A percentile compares a stretch with the other conserved stretches of the same genome.
Conservation (phyloP, 495 filamentous ascomycete species). For the Penicillium arizonense region DNA sequence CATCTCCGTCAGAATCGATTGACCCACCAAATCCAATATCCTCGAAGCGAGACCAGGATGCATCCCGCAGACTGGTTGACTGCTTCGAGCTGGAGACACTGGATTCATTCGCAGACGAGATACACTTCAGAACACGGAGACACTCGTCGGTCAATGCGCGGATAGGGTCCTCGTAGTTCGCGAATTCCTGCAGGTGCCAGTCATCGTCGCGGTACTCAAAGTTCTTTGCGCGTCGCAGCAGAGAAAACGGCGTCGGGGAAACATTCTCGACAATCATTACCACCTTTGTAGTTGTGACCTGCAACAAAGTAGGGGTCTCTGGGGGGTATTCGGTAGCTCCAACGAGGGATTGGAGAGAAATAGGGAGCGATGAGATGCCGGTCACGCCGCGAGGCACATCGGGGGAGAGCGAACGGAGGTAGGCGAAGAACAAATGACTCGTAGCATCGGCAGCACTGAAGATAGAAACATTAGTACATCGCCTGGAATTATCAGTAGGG, state of each 20-base stretch:
- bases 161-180: conserved; percentile 86
- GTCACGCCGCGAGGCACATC: conserved; percentile 65
- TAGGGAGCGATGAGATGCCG: conserved; percentile 79
- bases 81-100: conserved; percentile 63
- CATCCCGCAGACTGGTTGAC: conserved; percentile 71
- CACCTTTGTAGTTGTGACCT: conserved; percentile 80
- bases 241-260: conserved; percentile 89
- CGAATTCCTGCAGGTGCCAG: conserved; percentile 74
- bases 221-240: conserved; percentile 87
- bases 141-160: conserved; percentile 90
- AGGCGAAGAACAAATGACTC: conserved; percentile 96
- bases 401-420: conserved; percentile 84
- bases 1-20: conserved; percentile 66
- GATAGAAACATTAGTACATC: background rate
- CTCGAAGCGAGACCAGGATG: conserved; percentile 95
- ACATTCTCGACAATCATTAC: conserved; percentile 97
- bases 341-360: conserved; percentile 84
- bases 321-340: conserved; percentile 96
- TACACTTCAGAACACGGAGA: conserved; percentile 80
- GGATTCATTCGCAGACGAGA: conserved; percentile 86
- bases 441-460: conserved; percentile 87
- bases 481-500: background rate
- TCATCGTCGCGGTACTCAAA: conserved; percentile 94
- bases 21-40: conserved; percentile 86
- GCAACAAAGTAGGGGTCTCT: conserved; percentile 71